Base-by-base conservation (phyloP, 257 asterid species). In the Nicotiana otophora region DNA sequence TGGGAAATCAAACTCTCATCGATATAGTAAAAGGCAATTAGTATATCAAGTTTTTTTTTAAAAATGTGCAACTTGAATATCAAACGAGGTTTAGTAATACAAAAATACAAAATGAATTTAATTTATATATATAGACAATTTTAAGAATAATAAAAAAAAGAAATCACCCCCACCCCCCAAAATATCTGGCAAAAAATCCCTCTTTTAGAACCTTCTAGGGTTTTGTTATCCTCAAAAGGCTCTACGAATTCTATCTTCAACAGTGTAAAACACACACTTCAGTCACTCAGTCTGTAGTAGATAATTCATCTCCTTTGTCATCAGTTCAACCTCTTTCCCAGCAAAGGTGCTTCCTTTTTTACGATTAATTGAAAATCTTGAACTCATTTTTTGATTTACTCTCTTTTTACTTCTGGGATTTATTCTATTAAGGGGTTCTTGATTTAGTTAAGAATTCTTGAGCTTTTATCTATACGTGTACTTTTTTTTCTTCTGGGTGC, bases 141-240 rank as follows among this genome's bases (percentile, higher is more conserved):
- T 42, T 42, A 8, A 42, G 0, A 42, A 7, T 42, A 39, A 23
- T 23, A 23, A 7, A 42, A 42, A 42, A 8, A 39, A 9, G 0
- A 8, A 42, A 36, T 5, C 10, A 8, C 3, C 51, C 51, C 12
- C 0, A 7, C 12, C 51, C 4, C 12, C 12, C 10, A 42, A 11
- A 26, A 20, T 42, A 42, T 42, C 51, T 42, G 51, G 51, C 12
- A 2, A 30, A 31, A 30, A 30, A 4, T 10, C 19, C 16, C 39
- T 42, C 6, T 34, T 0, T 66, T 34, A 66, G 81, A 90, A 84
- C 64, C 9, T 86, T 82, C 93, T 92, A 91, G 97, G 97, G 97
- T 89, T 90, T 88, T 78, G 89, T 91, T 87, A 89, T 89, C 94
- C 87, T 77, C 84, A 74, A 77, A 42, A 82, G 10, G 0, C 36